Evolutionary conservation across 495 filamentous ascomycete species (phyloP), one percentile per base, ranked within the genome.

Genomic region (Xylaria bambusicola): DNA sequence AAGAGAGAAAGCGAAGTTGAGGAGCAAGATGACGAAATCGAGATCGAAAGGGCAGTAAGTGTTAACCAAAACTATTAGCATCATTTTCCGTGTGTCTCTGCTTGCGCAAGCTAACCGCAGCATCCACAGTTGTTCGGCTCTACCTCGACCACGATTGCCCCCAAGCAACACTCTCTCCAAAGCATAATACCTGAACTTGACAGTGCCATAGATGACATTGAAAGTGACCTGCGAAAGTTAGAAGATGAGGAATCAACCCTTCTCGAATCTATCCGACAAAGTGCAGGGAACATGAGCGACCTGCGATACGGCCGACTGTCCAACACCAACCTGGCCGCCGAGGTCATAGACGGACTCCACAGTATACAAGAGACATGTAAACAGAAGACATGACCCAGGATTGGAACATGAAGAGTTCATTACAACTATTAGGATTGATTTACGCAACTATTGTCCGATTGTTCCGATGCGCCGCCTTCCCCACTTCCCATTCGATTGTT

Each of bases 221-320:
- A 93, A 67, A 77, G 71, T 18, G 87, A 93, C 57, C 82, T 91
- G 58, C 70, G 75, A 50, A 74, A 67, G 24, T 72, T 91, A 26
- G 87, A 91, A 62, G 68, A 80, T 51, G 86, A 93, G 60, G 84
- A 88, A 33, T 76, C 82, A 0, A 60, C 62, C 2, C 73, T 92
- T 12, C 69, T 92, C 27, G 76, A 80, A 9, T 80, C 86, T 35
- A 80, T 92, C 44, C 79, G 80, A 56, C 75, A 79, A 31, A 86
- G 81, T 0, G 82, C 92, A 31, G 86, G 86, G 26, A 83, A 84
- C 45, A 71, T 96, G 75, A 93, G 90, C 67, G 91, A 94, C 67
- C 80, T 95, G 26, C 86, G 89, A 44, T 94, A 93, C 65, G 90
- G 91, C 35, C 87, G 86, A 52, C 80, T 92, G 61, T 77, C 81